Percentiles rank a stretch among this genome's conserved stretches.
Conservation (phyloP, 805 yeast species). For the Barnettozyma wickerhamii region DNA sequence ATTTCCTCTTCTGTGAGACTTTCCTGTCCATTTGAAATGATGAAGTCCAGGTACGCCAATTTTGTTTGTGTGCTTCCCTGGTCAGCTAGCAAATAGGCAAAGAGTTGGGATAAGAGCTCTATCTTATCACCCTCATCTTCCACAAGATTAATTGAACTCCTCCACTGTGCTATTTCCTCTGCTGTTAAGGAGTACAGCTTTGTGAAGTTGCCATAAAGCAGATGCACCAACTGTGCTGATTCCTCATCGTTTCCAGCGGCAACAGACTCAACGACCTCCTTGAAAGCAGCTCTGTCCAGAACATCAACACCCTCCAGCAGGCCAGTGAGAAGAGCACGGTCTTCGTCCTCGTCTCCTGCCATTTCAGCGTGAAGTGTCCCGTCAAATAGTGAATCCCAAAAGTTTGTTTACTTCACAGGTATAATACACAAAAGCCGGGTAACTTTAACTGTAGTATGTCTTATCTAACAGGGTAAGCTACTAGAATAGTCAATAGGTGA, state of each 20-base stretch:
- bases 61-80: too few relatives aligned
- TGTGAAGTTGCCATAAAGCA: background rate
- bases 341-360: background rate
- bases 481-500: too few relatives aligned
- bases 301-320: background rate
- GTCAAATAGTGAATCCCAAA: too few relatives aligned
- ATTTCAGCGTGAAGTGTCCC: too few relatives aligned
- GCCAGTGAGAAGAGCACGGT: background rate
- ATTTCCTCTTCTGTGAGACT: too few relatives aligned
- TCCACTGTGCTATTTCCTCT: background rate
- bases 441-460: too few relatives aligned
- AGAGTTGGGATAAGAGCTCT: background rate
- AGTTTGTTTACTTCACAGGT: too few relatives aligned
- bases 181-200: background rate
- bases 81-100: too few relatives aligned
- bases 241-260: slow-evolving; percentile 1
- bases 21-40: too few relatives aligned
- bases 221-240: background rate
- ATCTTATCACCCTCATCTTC: background rate
- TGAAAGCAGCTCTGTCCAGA: background rate
- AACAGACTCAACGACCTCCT: background rate
- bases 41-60: too few relatives aligned
- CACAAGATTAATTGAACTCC: background rate
- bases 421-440: too few relatives aligned
- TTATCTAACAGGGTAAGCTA: too few relatives aligned